phyloP scores from a whole-genome alignment of 306 rosid genomes.

The Inga laurina region DNA sequence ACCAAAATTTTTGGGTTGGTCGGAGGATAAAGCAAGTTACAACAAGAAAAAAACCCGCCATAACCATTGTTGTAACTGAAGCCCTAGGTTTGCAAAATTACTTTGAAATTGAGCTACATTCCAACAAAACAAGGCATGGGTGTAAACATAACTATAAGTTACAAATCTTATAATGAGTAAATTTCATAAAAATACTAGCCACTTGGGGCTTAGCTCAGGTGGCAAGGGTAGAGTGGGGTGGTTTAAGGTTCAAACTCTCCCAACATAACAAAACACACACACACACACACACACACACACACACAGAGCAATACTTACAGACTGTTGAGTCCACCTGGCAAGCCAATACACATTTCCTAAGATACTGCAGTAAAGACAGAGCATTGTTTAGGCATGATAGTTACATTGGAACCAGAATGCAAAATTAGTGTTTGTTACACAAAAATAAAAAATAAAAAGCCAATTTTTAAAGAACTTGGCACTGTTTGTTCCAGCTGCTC shows the following conservation, averaged over 20 bases:
- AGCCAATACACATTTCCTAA: background rate
- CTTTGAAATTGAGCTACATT: background rate
- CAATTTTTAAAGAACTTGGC: slow-evolving; percentile 11
- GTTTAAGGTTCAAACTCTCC: background rate
- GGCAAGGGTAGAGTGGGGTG: background rate
- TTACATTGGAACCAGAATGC: slow-evolving; percentile 4
- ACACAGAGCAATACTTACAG: background rate
- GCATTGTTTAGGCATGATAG: slow-evolving; percentile 8
- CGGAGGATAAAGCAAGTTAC: background rate
- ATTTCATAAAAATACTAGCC: background rate
- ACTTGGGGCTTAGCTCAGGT: background rate
- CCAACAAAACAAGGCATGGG: slow-evolving; percentile 19
- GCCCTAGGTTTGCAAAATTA: background rate
- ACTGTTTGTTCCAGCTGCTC: slow-evolving; percentile 7
- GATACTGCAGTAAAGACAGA: slow-evolving; percentile 27
- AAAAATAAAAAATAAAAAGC: background rate
- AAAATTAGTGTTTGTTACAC: background rate
- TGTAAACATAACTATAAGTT: slow-evolving; percentile 4
- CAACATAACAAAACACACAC: background rate
- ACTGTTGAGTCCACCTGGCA: background rate
- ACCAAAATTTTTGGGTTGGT: background rate
- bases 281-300: no score
- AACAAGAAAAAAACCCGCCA: background rate
- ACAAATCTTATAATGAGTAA: slow-evolving; percentile 5
- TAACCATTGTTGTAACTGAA: background rate